Base-by-base conservation (phyloP, 257 asterid genomes). In the Solanum corneliomulleri region DNA sequence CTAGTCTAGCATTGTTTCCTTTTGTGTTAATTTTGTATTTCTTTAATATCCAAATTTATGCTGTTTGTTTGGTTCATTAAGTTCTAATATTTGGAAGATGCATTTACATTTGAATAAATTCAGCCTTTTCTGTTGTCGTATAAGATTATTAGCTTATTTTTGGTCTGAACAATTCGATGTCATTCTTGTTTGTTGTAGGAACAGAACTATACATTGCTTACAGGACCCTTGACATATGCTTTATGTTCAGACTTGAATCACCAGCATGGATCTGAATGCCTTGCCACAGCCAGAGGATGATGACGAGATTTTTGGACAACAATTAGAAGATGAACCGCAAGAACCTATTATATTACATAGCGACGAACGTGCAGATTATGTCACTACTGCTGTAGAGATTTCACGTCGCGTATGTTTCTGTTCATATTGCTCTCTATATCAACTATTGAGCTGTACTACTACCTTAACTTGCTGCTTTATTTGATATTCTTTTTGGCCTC, bases 261-360 rank as follows among this genome's bases (percentile, higher is more conserved):
- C 88, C 90, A 92, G 95, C 91, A 97, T 97, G 99, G 99, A 96
- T 93, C 93, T 97, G 92, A 97, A 97, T 93, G 99, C 88, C 77
- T 92, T 96, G 77, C 99, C 99, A 23, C 93, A 91, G 90, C 99
- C 98, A 70, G 99, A 97, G 90, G 98, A 96, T 21, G 99, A 97
- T 69, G 99, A 95, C 74, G 97, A 91, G 90, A 89, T 88, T 58
- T 94, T 92, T 45, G 94, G 89, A 82, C 91, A 88, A 82, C 93
- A 93, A 52, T 92, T 93, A 7, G 96, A 93, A 91, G 98, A 93
- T 86, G 98, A 94, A n/a, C 91, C 78, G 12, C 94, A 90, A 86
- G 94, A 90, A 84, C 93, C 84, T 49, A 9, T 45, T 18, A 87
- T 88, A 60, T 90, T 86, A 68, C 95, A 87, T 90, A 85, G 23